phyloP scores from a whole-genome alignment of 1,284 basidiomycete genomes.

The Pseudomicrostroma phylloplanum region DNA sequence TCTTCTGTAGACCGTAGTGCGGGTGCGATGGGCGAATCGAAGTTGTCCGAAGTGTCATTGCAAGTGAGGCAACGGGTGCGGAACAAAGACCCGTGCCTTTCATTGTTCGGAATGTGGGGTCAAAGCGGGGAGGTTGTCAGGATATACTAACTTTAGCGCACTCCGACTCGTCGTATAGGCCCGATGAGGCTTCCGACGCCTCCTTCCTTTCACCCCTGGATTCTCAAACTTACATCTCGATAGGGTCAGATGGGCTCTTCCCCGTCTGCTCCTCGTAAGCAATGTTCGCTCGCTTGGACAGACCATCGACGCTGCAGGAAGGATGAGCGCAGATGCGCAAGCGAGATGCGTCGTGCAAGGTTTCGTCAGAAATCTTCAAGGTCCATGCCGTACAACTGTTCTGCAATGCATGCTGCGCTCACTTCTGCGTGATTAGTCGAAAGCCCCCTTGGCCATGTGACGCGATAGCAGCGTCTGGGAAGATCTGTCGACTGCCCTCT shows the following conservation, averaged over 20 bases:
- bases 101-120: no score
- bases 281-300: conserved; percentile 53
- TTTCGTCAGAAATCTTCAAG: no score
- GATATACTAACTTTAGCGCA: no score
- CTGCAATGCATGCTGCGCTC: no score
- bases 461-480: conserved; percentile 16
- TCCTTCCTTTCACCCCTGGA: no score
- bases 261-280: conserved; percentile 2
- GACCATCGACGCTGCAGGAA: conserved; percentile 56
- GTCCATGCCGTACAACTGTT: no score
- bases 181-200: no score
- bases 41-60: conserved; percentile 53
- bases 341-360: no score
- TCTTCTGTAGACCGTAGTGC: conserved; percentile 58
- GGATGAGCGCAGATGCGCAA: no score
- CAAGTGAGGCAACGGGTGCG: conserved; percentile 59
- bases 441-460: conserved; percentile 24
- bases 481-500: conserved; percentile 3
- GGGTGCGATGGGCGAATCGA: conserved; percentile 57
- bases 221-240: conserved; percentile 55
- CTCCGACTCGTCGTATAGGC: no score
- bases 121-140: no score
- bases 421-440: conserved; percentile 62
- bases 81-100: conserved; percentile 60
- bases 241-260: conserved; percentile 38